Percentiles rank a stretch among this genome's conserved stretches.
These are phyloP conservation scores for Colletotrichum orchidophilum DNA, from an alignment of 2,329 filamentous ascomycete species.

Conservation along the genomic window DNA sequence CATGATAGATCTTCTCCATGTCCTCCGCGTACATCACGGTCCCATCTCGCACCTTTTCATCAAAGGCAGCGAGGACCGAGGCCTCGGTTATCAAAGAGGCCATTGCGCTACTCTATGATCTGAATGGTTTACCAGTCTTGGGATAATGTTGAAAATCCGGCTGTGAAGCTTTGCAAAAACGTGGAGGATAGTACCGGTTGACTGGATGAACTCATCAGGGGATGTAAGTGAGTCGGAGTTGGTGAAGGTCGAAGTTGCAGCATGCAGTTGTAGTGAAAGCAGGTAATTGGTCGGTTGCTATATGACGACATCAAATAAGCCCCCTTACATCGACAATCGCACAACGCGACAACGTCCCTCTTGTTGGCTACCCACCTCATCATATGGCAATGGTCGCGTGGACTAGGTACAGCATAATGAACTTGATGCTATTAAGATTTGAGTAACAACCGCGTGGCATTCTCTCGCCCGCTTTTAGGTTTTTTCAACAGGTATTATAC, in stretches of 20 bases:
- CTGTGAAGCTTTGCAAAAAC: too few relatives aligned
- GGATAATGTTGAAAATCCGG: not conserved
- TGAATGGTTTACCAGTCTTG: not conserved
- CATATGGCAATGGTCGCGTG: too few relatives aligned
- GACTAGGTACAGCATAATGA: too few relatives aligned
- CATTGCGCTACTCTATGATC: not conserved
- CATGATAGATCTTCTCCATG: conserved; percentile 9
- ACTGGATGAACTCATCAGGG: too few relatives aligned
- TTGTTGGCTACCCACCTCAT: not conserved
- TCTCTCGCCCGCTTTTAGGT: not conserved
- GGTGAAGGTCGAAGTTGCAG: too few relatives aligned
- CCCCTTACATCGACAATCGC: not conserved
- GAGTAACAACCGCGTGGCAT: not conserved
- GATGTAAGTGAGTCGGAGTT: not conserved
- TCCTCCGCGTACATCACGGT: conserved; percentile 21
- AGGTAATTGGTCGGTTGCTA: not conserved
- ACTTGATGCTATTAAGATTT: conserved; percentile 19
- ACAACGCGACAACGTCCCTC: not conserved
- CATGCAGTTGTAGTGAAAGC: not conserved
- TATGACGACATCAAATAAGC: conserved; percentile 17
- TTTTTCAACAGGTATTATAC: conserved; percentile 24
- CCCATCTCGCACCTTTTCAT: conserved; percentile 1
- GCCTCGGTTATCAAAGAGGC: conserved; percentile 2
- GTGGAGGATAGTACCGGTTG: too few relatives aligned
- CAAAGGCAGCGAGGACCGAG: conserved; percentile 14